Evolutionary conservation across 768 basidiomycete genomes (phyloP), one percentile per base, ranked within the genome.

Genomic region (Pleurotus platypus): DNA sequence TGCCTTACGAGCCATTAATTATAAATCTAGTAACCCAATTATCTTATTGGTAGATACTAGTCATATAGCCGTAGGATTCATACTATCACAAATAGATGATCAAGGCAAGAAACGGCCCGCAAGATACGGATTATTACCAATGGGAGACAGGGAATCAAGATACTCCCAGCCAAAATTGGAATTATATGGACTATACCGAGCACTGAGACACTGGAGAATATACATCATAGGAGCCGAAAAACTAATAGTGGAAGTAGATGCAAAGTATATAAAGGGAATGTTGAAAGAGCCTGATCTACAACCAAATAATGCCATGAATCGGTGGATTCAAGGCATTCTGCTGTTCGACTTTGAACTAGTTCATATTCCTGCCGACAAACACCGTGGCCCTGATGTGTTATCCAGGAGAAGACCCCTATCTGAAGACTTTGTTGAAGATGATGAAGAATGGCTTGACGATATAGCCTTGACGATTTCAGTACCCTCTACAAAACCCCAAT

Each of bases 81-180:
- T 75, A 3, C 47, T 75, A 0, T 64, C 61, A 0, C 75, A 76
- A 49, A 20, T 62, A 0, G 68, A 72, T 38, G 61, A 66, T 0
- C 18, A 64, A 15, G 65, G 64, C 1, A 8, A 50, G 11, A 30
- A 63, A 26, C 16, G 61, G 22, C 66, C 67, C 0, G 63, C 67
- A 0, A 37, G 62, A 2, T 75, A 66, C 58, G 69, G 70, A 0
- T 75, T 70, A 0, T 47, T 75, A 11, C 60, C 69, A 0, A 51
- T 69, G 27, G 71, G 69, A 58, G 24, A 70, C 1, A 43, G 47
- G 1, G 63, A 72, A 57, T 38, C 61, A 2, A 47, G 61, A 16
- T 74, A 70, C 58, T 71, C 69, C 3, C 72, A 75, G 43, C 62
- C 69, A 0, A 75, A 75, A 45, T 42, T 72, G 1, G 73, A 75